Conservation (phyloP, 2,329 filamentous ascomycete species). For the Chalaropsis thielavioides region DNA sequence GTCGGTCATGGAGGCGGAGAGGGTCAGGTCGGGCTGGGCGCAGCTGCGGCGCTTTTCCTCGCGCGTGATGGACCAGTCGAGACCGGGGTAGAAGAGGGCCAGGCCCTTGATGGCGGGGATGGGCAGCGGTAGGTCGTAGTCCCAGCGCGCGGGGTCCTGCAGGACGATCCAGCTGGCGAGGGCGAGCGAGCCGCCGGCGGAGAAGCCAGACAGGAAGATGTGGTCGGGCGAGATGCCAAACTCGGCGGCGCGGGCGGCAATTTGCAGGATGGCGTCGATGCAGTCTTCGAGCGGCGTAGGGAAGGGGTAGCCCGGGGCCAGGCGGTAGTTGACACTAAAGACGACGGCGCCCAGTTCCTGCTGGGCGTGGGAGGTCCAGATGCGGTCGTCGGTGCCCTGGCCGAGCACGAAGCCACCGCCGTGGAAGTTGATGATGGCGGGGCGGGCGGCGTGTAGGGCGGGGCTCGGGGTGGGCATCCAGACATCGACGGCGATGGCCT, state of each 20-base stretch:
- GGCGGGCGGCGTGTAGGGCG: constrained; percentile 19
- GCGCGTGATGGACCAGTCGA: constrained; percentile 45
- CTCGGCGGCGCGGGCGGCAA: constrained; percentile 40
- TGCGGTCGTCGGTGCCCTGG: constrained; percentile 46
- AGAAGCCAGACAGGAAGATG: constrained; percentile 49
- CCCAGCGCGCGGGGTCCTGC: constrained; percentile 29
- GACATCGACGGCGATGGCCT: constrained; percentile 35
- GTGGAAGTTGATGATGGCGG: constrained; percentile 51
- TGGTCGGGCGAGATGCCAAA: constrained; percentile 41
- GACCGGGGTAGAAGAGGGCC: constrained; percentile 46
- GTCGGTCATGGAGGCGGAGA: constrained; percentile 43
- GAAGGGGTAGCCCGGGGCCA: constrained; percentile 50
- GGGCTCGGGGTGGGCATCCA: constrained; percentile 24
- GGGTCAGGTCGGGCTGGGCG: constrained; percentile 40
- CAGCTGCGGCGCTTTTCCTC: constrained; percentile 41
- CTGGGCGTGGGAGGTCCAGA: constrained; percentile 42
- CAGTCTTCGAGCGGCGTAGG: constrained; percentile 52
- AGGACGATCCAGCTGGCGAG: constrained; percentile 35
- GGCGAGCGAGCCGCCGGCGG: constrained; percentile 44
- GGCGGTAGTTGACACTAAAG: constrained; percentile 52
- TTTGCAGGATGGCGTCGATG: constrained; percentile 48
- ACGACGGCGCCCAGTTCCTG: constrained; percentile 41
- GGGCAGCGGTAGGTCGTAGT: constrained; percentile 27
- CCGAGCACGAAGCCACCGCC: constrained; percentile 54
- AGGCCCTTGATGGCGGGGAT: constrained; percentile 36